Evolutionary conservation across 192 early-diverging fungal species (phyloP), one percentile per base, ranked within the genome.

Genomic region (Umbelopsis ramanniana): DNA sequence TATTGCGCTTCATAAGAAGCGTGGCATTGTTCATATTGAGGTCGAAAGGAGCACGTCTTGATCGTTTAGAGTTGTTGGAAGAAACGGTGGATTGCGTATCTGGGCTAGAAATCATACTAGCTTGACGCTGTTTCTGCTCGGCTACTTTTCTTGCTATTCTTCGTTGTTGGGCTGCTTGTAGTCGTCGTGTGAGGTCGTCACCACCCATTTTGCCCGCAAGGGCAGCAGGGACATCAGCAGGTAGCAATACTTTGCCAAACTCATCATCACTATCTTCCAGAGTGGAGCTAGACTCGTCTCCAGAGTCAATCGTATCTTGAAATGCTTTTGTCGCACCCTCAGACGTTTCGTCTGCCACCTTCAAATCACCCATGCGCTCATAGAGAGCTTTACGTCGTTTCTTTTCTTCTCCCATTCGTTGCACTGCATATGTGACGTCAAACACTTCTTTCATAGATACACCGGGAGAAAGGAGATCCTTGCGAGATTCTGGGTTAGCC

Each of bases 351-450:
- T 26, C 66, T 38, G 7, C 66, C 6, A 53, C 3, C 23, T 74
- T 57, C 22, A 76, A n/a, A 21, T 67, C 77, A 14, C 52, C 53
- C 52, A 50, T 72, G n/a, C 74, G 76, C 7, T 78, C 52, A 15
- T 46, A 70, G 46, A 55, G 29, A 24, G 71, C 29, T 53, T 48
- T 19, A 26, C 69, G 33, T 52, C 79, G 70, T 11, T 77, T 76
- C 50, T 82, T 84, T 55, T 92, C 88, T 72, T 92, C 88, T 60
- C 87, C 91, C 83, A 92, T 89, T 23, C 92, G 84, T 63, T 91
- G 91, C 47, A 94, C 89, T 43, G 92, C 90, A 72, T 89, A 92
- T 24, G 90, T 88, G 67, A 94, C 81, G 74, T 92, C 90, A 72
- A 91, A 90, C 17, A 89, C 89, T 69, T 92, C 84, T 73, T 92